phyloP scores from a whole-genome alignment of 2,329 filamentous ascomycete species.

The Ophiosphaerella korrae region DNA sequence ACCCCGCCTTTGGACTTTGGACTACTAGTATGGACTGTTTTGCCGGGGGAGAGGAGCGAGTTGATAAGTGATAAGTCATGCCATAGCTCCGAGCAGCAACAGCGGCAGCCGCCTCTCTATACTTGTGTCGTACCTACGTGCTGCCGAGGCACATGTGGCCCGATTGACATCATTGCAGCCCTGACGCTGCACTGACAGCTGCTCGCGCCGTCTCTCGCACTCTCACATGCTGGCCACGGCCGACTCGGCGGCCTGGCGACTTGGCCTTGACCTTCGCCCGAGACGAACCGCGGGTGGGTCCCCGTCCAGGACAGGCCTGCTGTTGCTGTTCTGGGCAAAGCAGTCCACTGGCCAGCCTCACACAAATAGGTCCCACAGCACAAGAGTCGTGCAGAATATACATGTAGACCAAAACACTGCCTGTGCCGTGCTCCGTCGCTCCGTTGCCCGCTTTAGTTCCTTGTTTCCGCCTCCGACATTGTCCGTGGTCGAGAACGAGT shows the following conservation, averaged over 20 bases:
- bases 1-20: constrained; percentile 25
- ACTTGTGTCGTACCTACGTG: constrained; percentile 1
- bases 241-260: too few relatives aligned
- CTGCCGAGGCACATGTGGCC: constrained; percentile 28
- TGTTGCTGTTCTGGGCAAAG: constrained; percentile 24
- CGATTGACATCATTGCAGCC: constrained; percentile 26
- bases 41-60: not conserved
- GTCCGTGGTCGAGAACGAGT: constrained; percentile 79
- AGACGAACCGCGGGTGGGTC: constrained; percentile 21
- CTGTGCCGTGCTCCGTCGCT: constrained; percentile 57
- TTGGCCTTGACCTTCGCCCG: constrained; percentile 1
- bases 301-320: constrained; percentile 12
- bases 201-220: not conserved
- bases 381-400: constrained; percentile 52
- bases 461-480: constrained; percentile 88
- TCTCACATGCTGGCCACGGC: constrained; percentile 27
- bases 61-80: too few relatives aligned
- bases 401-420: constrained; percentile 56
- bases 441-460: constrained; percentile 80
- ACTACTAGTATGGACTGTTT: constrained; percentile 2
- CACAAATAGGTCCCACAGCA: constrained; percentile 57
- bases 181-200: not conserved
- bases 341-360: constrained; percentile 29
- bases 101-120: not conserved
- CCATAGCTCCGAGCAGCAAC: not conserved